These are phyloP conservation scores for Fraxinus nigra DNA, from an alignment of 305 asterid species.

Conservation along the genomic window DNA sequence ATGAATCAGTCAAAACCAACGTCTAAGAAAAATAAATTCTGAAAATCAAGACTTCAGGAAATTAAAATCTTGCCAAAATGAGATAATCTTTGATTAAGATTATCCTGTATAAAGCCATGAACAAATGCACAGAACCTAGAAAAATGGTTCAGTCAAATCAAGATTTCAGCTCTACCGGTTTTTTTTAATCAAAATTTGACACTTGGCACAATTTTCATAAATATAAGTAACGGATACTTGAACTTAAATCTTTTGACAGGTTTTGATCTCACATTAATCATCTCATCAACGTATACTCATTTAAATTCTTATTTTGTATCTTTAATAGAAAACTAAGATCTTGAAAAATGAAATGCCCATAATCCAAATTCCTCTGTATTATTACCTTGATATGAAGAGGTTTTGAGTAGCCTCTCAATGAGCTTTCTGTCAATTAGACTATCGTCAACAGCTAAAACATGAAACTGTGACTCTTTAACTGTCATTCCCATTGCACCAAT, in stretches of 20 bases:
- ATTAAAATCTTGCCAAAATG: not conserved
- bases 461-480: conserved; percentile 66
- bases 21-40: conserved; percentile 18
- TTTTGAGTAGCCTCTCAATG: conserved; percentile 73
- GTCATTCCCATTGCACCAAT: conserved; percentile 62
- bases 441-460: conserved; percentile 94
- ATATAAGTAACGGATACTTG: not conserved
- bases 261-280: not conserved
- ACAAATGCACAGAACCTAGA: not conserved
- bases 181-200: not conserved
- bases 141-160: not conserved
- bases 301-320: not conserved
- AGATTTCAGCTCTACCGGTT: not conserved
- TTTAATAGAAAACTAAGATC: not conserved
- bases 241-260: not conserved
- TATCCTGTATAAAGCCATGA: not conserved
- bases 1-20: conserved; percentile 16
- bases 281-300: not conserved
- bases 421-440: conserved; percentile 78
- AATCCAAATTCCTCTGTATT: conserved; percentile 5
- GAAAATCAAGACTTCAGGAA: not conserved
- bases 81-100: not conserved
- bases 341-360: not conserved
- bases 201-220: too few relatives aligned
- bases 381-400: conserved; percentile 74